Evolutionary conservation across 306 rosid species (phyloP).

Genomic region (Sechiopsis laciniata): DNA sequence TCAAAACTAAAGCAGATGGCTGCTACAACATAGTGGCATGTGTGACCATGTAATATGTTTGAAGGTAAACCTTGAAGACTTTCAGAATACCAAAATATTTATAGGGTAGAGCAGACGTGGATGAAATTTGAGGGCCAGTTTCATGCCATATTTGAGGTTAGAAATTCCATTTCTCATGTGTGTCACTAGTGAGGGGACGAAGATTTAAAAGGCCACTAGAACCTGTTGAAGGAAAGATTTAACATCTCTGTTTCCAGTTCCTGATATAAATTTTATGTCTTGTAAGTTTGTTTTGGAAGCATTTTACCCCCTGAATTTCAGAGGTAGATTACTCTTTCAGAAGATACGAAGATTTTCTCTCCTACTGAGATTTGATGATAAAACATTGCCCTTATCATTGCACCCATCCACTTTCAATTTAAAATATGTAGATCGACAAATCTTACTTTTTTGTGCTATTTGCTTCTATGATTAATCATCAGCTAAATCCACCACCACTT

Average conservation of each 20-base stretch:
- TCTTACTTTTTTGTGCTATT: too few relatives aligned
- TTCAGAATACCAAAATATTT: background rate
- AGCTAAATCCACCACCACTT: too few relatives aligned
- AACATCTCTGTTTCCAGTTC: background rate
- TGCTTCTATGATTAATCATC: too few relatives aligned
- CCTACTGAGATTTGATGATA: background rate
- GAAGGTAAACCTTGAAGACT: constrained; percentile 6
- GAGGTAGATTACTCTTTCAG: background rate
- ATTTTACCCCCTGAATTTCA: background rate
- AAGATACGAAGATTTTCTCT: background rate
- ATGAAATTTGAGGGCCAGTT: background rate
- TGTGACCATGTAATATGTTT: constrained; percentile 9
- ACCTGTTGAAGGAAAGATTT: background rate
- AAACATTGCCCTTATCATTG: background rate
- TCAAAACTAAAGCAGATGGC: constrained; percentile 55
- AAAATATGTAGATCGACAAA: too few relatives aligned
- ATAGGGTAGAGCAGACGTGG: background rate
- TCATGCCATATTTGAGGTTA: background rate
- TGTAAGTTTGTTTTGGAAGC: background rate
- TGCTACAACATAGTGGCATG: constrained; percentile 24
- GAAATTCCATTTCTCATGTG: background rate
- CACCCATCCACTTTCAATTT: too few relatives aligned
- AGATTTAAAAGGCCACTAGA: background rate
- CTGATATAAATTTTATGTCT: background rate
- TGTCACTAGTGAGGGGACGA: constrained; percentile 6